Evolutionary conservation across 768 basidiomycete species (phyloP).

Genomic region (Exidia glandulosa): DNA sequence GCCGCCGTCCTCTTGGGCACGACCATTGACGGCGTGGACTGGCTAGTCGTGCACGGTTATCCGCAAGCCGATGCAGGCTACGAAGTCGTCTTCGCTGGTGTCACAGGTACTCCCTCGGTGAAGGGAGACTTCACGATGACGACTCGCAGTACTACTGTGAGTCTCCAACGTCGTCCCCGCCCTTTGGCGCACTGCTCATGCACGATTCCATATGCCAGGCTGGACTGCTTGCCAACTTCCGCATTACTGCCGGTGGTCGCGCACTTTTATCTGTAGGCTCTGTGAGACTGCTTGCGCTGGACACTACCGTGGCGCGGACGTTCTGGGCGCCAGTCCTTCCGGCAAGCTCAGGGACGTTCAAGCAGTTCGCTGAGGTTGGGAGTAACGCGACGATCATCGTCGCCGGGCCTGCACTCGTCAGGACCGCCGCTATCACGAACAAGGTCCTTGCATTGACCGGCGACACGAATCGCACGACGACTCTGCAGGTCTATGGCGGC

Average conservation of each 20-base stretch:
- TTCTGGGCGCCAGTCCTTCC: constrained; percentile 68
- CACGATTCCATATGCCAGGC: too few species aligned
- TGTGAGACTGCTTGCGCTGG: constrained; percentile 42
- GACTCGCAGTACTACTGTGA: neutral
- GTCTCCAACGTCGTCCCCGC: neutral
- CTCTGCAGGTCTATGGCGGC: constrained; percentile 55
- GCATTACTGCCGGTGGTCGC: neutral
- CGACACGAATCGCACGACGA: constrained; percentile 50
- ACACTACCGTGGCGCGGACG: constrained; percentile 51
- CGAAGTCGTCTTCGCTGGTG: neutral
- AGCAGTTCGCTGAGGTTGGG: constrained; percentile 62
- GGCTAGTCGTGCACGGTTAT: constrained; percentile 8
- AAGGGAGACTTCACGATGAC: neutral
- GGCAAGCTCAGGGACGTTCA: constrained; percentile 24
- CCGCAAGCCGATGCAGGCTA: neutral
- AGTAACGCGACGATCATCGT: constrained; percentile 55
- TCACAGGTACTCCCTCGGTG: neutral
- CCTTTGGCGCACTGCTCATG: neutral
- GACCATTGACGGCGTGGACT: constrained; percentile 5
- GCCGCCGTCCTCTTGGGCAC: constrained; percentile 5
- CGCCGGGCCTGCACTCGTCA: constrained; percentile 35
- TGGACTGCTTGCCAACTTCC: neutral
- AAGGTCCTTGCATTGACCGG: constrained; percentile 45
- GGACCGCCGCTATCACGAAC: constrained; percentile 26
- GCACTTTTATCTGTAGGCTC: neutral